Base-by-base conservation (phyloP, 345 rosid genomes). In the Citropsis articulata region DNA sequence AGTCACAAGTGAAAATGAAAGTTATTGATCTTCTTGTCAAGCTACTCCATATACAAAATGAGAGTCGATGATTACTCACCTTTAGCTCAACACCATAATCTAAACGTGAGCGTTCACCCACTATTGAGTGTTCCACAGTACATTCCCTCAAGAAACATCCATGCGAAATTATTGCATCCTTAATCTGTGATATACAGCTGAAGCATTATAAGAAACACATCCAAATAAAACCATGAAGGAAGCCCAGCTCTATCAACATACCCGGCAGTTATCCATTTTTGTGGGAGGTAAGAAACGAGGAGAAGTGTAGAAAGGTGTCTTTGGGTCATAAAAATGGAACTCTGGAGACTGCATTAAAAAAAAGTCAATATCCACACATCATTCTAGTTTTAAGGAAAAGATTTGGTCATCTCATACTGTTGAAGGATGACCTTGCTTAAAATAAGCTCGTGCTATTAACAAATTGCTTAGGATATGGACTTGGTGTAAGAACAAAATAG, bases 61-160 rank as follows among this genome's bases (percentile, higher is more conserved):
- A 53, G 31, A 42, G 27, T 9, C 5, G 6, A 21, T 42, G 12
- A 25, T 38, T 22, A 56, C n/a, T 83, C 73, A 93, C 99, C 93
- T 89, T 88, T 79, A 95, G 88, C 84, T 91, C 95, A 78, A 92
- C 98, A 36, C 97, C 96, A 76, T 73, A 91, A 75, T 93, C 99
- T 75, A 95, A 79, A 69, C 99, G 96, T 7, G 97, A 93, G 48
- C 96, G 91, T 84, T 93, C 99, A 53, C 99, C 98, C 22, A 93
- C 88, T 19, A 95, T 91, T 60, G 99, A 95, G 84, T 86, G 94
- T 76, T 89, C 88, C 33, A 95, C 77, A 4, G 36, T 75, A 75
- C 99, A 93, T 78, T 93, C 98, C 81, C 96, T 78, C 84, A 95
- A 83, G 94, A 95, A 95, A 84, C 99, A 95, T 79, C 99, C 99